Evolutionary conservation across 2,329 filamentous ascomycete species (phyloP), one percentile per base, ranked within the genome.

Genomic region (Peltaster fructicola): DNA sequence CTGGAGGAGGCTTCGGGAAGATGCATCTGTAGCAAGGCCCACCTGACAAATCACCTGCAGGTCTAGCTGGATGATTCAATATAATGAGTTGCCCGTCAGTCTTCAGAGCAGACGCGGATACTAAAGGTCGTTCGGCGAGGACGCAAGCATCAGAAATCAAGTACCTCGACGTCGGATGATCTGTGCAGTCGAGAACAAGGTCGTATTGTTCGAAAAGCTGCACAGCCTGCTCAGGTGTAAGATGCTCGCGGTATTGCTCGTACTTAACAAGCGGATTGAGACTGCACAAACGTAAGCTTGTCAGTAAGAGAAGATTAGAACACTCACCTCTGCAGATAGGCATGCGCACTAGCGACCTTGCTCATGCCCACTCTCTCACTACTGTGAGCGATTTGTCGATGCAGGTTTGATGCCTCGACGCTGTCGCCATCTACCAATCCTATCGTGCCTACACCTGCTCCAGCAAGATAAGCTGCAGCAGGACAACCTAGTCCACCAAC

Each of bases 1-100:
- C 68, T 0, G 85, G 82, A 0, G 88, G 84, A 0, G 88, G 84
- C 17, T 65, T 74, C 0, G 82, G 84, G 39, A 92, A 98, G 8
- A 95, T 67, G 44, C 88, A 98, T 20, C 88, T 66, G 51, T 98
- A 98, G 51, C 88, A 98, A 0, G 85, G 84, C 0, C 82, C 78
- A 16, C 76, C 73, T 0, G 53, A 43, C 3, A 45, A 27, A 24
- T 68, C 52, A 1, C 72, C 73, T 7, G 63, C 58, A 3, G 66
- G 56, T 6, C 59, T 54, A 1, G 80, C 68, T 2, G 84, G 84
- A 30, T 73, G 71, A 50, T 95, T 93, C 25, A 95, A 63, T 0
- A 91, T 67, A 39, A 90, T 78, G 3, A 95, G 63, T 51, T 95
- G 85, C 2, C 88, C 88, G 29, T 92, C 84, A 0, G 75, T 81